Base-by-base conservation (phyloP, 2,329 filamentous ascomycete genomes). In the Furcasterigmium furcatum region DNA sequence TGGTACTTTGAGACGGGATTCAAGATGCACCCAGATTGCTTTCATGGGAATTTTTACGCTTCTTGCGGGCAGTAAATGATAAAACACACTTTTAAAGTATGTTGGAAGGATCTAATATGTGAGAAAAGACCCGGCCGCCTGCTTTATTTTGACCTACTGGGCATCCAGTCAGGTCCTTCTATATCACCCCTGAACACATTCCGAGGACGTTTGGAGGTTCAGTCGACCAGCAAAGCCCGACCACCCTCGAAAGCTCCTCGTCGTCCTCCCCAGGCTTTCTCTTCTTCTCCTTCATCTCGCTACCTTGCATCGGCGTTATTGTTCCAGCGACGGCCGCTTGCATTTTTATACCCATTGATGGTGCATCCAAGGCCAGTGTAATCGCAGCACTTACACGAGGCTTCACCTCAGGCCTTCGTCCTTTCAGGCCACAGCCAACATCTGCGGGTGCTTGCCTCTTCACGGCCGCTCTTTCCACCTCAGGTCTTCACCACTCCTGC, bases 281-380 rank as follows among this genome's bases (percentile, higher is more conserved):
- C 29, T 20, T 34, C 41, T 35, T 30, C 46, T 30, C 21, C 41
- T 34, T 21, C 35, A 35, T 35, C 29, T 40, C 14, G 38, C 34
- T 27, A 9, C 27, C 19, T 21, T 34, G 29, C 32, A 3, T 32
- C n/a, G n/a, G n/a, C n/a, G n/a, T n/a, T n/a, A n/a, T n/a, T n/a
- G n/a, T n/a, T n/a, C n/a, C n/a, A n/a, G n/a, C n/a, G n/a, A n/a
- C n/a, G n/a, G n/a, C n/a, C n/a, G n/a, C n/a, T n/a, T n/a, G n/a
- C n/a, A n/a, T n/a, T n/a, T n/a, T n/a, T n/a, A n/a, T n/a, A n/a
- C n/a, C n/a, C n/a, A n/a, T n/a, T n/a, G n/a, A n/a, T n/a, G n/a
- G n/a, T n/a, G n/a, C n/a, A n/a, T n/a, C n/a, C n/a, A n/a, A n/a
- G n/a, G n/a, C n/a, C n/a, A n/a, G n/a, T n/a, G n/a, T n/a, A n/a